Evolutionary conservation across 2,329 filamentous ascomycete genomes (phyloP).

Genomic region (Pezicula carpinea): DNA sequence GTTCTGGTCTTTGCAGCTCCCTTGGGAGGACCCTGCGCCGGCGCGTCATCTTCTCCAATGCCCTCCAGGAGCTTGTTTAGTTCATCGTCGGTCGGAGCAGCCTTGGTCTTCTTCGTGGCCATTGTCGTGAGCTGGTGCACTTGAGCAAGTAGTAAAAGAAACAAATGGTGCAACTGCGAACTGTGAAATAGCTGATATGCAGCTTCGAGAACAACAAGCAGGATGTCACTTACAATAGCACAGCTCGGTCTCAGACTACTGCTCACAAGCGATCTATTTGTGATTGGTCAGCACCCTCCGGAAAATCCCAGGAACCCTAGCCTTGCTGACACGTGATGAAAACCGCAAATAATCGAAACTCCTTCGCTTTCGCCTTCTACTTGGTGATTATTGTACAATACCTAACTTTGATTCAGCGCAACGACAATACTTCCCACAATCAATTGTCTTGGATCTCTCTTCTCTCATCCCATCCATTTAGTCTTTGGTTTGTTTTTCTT

Average conservation of each 20-base stretch:
- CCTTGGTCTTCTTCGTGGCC: conserved; percentile 57
- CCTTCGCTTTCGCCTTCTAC: too few species aligned
- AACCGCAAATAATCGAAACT: neutral
- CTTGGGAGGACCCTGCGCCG: conserved; percentile 42
- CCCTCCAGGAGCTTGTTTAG: conserved; percentile 62
- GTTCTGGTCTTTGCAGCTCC: conserved; percentile 25
- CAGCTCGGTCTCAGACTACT: neutral
- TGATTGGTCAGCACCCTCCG: neutral
- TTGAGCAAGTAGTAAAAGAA: neutral
- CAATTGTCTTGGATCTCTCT: neutral
- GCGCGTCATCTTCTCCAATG: conserved; percentile 46
- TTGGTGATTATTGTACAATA: too few species aligned
- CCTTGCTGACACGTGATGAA: neutral
- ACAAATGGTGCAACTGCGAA: neutral
- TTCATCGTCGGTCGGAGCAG: conserved; percentile 53
- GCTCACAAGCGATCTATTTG: neutral
- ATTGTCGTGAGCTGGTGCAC: conserved; percentile 37
- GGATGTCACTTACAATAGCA: neutral
- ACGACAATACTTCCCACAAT: neutral
- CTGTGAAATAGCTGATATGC: neutral
- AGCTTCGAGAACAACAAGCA: neutral
- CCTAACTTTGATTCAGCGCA: too few species aligned
- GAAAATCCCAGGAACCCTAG: neutral
- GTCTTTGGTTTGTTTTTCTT: neutral
- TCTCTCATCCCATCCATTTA: neutral